Evolutionary conservation across 495 filamentous ascomycete species (phyloP).

Genomic region (Daldinia vernicosa): DNA sequence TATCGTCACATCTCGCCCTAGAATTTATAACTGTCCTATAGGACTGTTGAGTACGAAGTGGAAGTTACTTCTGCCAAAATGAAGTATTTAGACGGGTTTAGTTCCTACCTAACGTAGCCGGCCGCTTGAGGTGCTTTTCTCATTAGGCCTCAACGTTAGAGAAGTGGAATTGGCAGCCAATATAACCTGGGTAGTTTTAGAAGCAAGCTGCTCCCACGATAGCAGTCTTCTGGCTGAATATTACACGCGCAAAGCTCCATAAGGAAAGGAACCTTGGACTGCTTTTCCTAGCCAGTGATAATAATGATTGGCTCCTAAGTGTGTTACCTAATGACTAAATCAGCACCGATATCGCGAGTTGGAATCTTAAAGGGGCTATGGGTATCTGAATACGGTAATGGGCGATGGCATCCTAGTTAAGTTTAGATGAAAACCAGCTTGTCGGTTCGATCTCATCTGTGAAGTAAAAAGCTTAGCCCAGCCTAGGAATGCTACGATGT

Average conservation of each 20-base stretch:
- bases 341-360: constrained; percentile 15
- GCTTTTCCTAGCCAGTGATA: background rate
- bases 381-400: background rate
- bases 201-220: constrained; percentile 6
- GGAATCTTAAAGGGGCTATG: background rate
- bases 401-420: background rate
- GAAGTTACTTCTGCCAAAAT: background rate
- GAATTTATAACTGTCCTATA: background rate
- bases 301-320: constrained; percentile 1
- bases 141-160: background rate
- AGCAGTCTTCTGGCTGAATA: constrained; percentile 9
- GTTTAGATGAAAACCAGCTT: background rate
- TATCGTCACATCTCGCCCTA: background rate
- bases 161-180: background rate
- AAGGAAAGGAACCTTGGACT: constrained; percentile 1
- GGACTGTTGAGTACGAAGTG: background rate
- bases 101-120: background rate
- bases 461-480: constrained; percentile 2
- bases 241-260: constrained; percentile 16
- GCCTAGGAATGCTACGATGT: background rate
- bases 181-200: background rate
- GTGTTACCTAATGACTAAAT: background rate
- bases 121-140: background rate
- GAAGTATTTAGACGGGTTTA: background rate
- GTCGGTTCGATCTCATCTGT: constrained; percentile 18